These are phyloP conservation scores for Phytophthora brassicae DNA, from an alignment of 352 stramenopile species.

Conservation along the genomic window DNA sequence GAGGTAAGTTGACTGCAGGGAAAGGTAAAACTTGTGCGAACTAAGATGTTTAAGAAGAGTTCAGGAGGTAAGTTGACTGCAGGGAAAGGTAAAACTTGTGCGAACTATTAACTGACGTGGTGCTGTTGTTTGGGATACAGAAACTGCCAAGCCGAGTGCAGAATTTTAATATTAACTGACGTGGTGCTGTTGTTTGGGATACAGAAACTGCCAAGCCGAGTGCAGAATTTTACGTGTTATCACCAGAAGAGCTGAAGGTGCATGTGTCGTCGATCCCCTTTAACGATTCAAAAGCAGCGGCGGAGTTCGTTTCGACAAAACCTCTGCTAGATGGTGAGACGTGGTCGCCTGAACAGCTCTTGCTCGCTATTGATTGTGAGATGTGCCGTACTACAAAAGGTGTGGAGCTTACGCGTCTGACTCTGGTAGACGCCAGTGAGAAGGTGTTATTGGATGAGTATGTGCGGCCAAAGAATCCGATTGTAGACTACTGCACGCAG, in stretches of 20 bases:
- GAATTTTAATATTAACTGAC: conserved; percentile 9
- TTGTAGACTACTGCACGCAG: conserved; percentile 88
- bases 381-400: conserved; percentile 88
- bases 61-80: conserved; percentile 38
- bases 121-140: conserved; percentile 18
- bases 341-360: conserved; percentile 38
- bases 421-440: conserved; percentile 67
- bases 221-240: conserved; percentile 82
- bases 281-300: conserved; percentile 32
- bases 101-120: neutral
- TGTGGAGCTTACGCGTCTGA: conserved; percentile 79
- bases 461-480: conserved; percentile 73
- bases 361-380: conserved; percentile 85
- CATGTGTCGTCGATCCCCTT: conserved; percentile 64
- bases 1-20: conserved; percentile 29
- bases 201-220: conserved; percentile 48
- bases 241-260: conserved; percentile 51
- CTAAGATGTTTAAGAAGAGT: conserved; percentile 87
- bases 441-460: conserved; percentile 84
- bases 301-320: conserved; percentile 49
- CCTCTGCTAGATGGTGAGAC: conserved; percentile 37
- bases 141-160: too few relatives aligned
- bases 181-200: neutral
- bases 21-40: conserved; percentile 9
- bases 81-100: neutral